Base-by-base conservation (phyloP, 768 basidiomycete genomes). In the Boletus rubroflammeus region DNA sequence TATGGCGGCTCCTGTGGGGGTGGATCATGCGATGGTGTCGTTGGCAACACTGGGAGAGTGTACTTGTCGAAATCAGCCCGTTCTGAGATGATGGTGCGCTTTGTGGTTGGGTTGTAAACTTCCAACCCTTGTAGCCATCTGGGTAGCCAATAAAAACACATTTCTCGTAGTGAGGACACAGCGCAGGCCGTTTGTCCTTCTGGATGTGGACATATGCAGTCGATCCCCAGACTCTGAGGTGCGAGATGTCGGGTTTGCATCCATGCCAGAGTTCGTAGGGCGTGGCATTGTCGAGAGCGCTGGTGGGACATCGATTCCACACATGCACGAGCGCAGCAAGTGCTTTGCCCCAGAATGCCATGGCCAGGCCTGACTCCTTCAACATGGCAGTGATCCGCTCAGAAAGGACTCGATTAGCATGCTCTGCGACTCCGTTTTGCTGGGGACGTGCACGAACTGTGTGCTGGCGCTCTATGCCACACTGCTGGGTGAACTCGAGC, bases 301-400 rank as follows among this genome's bases (percentile, higher is more conserved):
- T n/a, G n/a, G n/a, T n/a, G n/a, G n/a, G n/a, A n/a, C n/a, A n/a
- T n/a, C n/a, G n/a, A n/a, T n/a, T n/a, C n/a, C n/a, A n/a, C n/a
- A n/a, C n/a, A n/a, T n/a, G n/a, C n/a, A n/a, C n/a, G n/a, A n/a
- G n/a, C n/a, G n/a, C n/a, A n/a, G n/a, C n/a, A n/a, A n/a, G n/a
- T n/a, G n/a, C n/a, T n/a, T n/a, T n/a, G n/a, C n/a, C n/a, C n/a
- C n/a, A n/a, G n/a, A n/a, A n/a, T n/a, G n/a, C n/a, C n/a, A n/a
- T n/a, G n/a, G n/a, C n/a, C n/a, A 41, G 40, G 6, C 40, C 40
- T 7, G 41, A 42, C 4, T 42, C 14, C 8, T 25, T 19, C 15
- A 48, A 19, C 51, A 53, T 69, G 72, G 58, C 71, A 68, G 54
- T 55, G 2, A 50, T 45, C 14, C 25, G 38, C 42, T 46, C 49